Base-by-base conservation (phyloP, 73 alveolate genomes). In the Paramecium sexaurelia region DNA sequence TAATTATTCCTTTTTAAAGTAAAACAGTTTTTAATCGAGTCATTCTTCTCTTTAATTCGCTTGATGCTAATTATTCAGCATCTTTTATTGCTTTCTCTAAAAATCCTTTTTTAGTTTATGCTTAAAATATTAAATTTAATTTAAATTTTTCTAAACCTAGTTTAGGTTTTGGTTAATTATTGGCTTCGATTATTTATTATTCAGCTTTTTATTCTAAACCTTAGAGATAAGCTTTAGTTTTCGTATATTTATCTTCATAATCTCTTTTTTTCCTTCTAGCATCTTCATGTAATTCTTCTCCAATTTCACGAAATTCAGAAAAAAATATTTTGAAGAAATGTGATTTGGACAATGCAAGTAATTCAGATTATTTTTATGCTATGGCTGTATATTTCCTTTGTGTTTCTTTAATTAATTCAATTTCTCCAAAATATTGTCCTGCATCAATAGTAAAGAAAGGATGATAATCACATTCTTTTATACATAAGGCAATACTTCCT, bases 391-490 rank as follows among this genome's bases (percentile, higher is more conserved):
- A 32, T 33, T 73, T 27, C 7, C 87, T 27, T 13, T 27, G 10
- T 0, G 36, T 20, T 37, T 37, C 87, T 35, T 35, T 35, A 20
- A 73, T 35, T n/a, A 73, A 35, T 35, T 73, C 87, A 73, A 32
- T 32, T 19, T 73, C 87, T 29, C 87, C 87, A 73, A 73, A 73
- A 37, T 73, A 73, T 73, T 73, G 9, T 10, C 87, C 87, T 35
- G 39, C 29, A 5, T 73, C 57, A 2, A 73, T 32, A 0, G 57
- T 35, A 73, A 29, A 7, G 29, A 73, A 73, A 8, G 87, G 87
- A 2, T 73, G 56, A 37, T 73, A 73, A 37, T 73, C 87, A 36
- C 45, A 35, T 73, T 73, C 87, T 73, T 73, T 73, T 10, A 73
- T 73, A 17, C 87, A 73, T 3, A 73, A 73, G 11, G 61, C 13